Conservation (phyloP, 345 rosid genomes). For the Psidium guajava region DNA sequence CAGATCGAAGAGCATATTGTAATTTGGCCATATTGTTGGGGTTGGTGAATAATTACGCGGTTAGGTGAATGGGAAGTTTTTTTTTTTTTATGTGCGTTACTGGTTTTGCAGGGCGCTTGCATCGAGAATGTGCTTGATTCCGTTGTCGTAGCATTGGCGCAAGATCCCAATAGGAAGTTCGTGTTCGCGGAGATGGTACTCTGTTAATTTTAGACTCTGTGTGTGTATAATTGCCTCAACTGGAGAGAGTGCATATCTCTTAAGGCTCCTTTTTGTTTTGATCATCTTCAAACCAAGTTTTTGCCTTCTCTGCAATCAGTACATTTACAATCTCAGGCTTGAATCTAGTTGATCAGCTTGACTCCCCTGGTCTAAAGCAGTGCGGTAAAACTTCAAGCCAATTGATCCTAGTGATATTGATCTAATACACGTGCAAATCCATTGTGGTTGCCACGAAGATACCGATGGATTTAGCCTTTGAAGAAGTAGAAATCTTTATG, state of each 20-base stretch:
- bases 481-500: background rate
- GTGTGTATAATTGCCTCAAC: background rate
- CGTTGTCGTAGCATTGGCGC: constrained; percentile 39
- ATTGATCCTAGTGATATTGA: background rate
- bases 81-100: background rate
- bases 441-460: background rate
- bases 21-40: background rate
- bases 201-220: background rate
- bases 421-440: background rate
- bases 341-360: background rate
- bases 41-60: background rate
- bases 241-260: background rate
- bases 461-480: background rate
- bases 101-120: constrained; percentile 53
- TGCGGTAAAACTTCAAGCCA: background rate
- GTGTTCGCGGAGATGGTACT: constrained; percentile 71
- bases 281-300: background rate
- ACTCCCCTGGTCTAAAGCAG: background rate
- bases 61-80: background rate
- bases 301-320: background rate
- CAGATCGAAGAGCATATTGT: background rate
- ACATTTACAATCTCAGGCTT: background rate
- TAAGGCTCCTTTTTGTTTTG: background rate
- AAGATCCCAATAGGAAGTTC: constrained; percentile 71
- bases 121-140: constrained; percentile 80